phyloP scores from a whole-genome alignment of 2,329 filamentous ascomycete species.

The Hymenoscyphus fraxineus region DNA sequence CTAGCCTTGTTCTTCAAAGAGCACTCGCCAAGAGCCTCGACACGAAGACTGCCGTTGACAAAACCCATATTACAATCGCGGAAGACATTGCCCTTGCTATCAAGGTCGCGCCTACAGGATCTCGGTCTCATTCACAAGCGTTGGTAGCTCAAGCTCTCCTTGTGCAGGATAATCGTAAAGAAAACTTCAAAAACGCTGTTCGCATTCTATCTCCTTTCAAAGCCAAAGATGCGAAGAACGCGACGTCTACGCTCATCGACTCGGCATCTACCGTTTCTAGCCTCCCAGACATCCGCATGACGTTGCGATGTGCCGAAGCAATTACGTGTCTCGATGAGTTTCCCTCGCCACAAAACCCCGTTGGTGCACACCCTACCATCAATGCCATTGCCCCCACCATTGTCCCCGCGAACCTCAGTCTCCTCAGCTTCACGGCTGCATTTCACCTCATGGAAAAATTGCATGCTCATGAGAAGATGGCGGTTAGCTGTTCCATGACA shows the following conservation, averaged over 20 bases:
- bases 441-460: conserved; percentile 56
- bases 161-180: conserved; percentile 49
- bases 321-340: conserved; percentile 54
- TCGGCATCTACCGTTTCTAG: conserved; percentile 42
- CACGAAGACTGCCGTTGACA: conserved; percentile 44
- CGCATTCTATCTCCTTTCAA: conserved; percentile 47
- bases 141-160: conserved; percentile 57
- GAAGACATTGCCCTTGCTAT: conserved; percentile 65
- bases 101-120: conserved; percentile 72
- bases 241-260: conserved; percentile 42
- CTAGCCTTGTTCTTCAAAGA: conserved; percentile 67
- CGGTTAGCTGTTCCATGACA: conserved; percentile 44
- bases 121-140: conserved; percentile 61
- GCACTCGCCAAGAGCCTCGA: conserved; percentile 63
- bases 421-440: conserved; percentile 57
- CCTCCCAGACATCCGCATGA: conserved; percentile 52
- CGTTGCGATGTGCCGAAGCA: conserved; percentile 57
- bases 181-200: conserved; percentile 54
- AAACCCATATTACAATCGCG: conserved; percentile 39
- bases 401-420: conserved; percentile 39
- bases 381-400: conserved; percentile 39
- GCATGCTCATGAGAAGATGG: conserved; percentile 44
- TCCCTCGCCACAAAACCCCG: conserved; percentile 40
- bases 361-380: conserved; percentile 46
- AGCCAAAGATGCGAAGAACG: conserved; percentile 27